Percentiles rank a stretch among this genome's conserved stretches.
Conservation (phyloP, 176 grass and related monocot species). For the Juncus inflexus region DNA sequence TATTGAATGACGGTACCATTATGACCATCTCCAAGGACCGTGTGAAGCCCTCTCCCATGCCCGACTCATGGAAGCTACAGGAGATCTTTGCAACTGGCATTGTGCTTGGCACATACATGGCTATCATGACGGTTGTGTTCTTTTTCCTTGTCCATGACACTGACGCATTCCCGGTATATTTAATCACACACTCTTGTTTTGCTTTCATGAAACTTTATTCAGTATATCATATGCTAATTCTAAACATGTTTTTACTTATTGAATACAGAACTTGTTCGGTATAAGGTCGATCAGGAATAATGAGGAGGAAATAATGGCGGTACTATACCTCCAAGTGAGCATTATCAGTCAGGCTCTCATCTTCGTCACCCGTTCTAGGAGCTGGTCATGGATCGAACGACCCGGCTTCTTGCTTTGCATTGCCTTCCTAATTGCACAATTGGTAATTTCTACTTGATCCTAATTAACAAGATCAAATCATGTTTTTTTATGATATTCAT, state of each 20-base stretch:
- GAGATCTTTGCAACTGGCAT: slow-evolving; percentile 75
- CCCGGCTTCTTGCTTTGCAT: slow-evolving; percentile 44
- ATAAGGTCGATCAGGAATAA: slow-evolving; percentile 42
- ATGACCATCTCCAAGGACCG: slow-evolving; percentile 87
- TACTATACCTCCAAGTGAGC: slow-evolving; percentile 76
- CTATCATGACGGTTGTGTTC: slow-evolving; percentile 76
- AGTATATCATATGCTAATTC: background rate
- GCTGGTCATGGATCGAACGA: slow-evolving; percentile 57
- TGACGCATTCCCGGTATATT: slow-evolving; percentile 56
- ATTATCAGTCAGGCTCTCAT: slow-evolving; percentile 81
- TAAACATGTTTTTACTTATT: background rate
- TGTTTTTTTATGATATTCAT: background rate
- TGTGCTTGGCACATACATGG: slow-evolving; percentile 64
- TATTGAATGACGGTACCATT: slow-evolving; percentile 81
- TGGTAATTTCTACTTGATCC: slow-evolving; percentile 15
- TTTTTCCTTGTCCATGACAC: slow-evolving; percentile 73
- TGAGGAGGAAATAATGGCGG: slow-evolving; percentile 46
- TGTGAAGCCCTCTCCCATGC: slow-evolving; percentile 67
- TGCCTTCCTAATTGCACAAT: slow-evolving; percentile 49
- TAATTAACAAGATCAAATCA: background rate
- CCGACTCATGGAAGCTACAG: slow-evolving; percentile 67
- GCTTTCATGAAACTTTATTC: background rate
- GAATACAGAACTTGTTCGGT: slow-evolving; percentile 36
- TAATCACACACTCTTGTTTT: background rate
- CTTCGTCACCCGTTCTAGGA: slow-evolving; percentile 54